Conservation (phyloP, 306 rosid genomes). For the Gynostemma pentaphyllum region DNA sequence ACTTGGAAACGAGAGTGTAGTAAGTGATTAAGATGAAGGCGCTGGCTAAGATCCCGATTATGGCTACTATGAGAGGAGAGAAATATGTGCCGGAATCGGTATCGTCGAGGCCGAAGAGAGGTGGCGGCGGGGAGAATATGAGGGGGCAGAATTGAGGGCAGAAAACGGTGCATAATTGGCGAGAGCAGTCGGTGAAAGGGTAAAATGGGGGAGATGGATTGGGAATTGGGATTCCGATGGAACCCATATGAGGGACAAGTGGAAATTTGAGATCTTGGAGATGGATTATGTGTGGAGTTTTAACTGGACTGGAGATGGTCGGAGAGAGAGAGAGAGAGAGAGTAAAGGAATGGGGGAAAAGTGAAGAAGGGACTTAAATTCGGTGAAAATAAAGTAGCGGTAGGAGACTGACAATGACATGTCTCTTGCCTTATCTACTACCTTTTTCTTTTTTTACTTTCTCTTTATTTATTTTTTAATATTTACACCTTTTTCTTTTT, state of each 20-base stretch:
- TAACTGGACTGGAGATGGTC: not conserved
- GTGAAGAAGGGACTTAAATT: slow-evolving; percentile 19
- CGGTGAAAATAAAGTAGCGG: slow-evolving; percentile 33
- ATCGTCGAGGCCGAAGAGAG: slow-evolving; percentile 11
- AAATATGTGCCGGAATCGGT: slow-evolving; percentile 22
- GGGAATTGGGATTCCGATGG: slow-evolving; percentile 24
- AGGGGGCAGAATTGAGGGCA: slow-evolving; percentile 72
- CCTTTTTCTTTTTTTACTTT: not conserved
- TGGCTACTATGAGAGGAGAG: slow-evolving; percentile 65
- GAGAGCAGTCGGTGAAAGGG: slow-evolving; percentile 42
- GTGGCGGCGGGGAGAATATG: slow-evolving; percentile 57
- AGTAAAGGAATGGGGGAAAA: not conserved
- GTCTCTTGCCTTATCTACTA: slow-evolving; percentile 8
- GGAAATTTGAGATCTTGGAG: not conserved
- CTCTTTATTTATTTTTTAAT: too few relatives aligned
- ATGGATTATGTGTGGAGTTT: not conserved
- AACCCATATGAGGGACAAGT: slow-evolving; percentile 29
- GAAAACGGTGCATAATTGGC: slow-evolving; percentile 51
- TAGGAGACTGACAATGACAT: slow-evolving; percentile 19
- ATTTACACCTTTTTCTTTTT: not conserved
- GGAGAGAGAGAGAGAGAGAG: not conserved
- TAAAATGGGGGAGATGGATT: slow-evolving; percentile 32
- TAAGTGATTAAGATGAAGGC: slow-evolving; percentile 47
- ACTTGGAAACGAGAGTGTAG: slow-evolving; percentile 49
- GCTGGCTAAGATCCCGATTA: slow-evolving; percentile 56